Conservation (phyloP, 345 rosid species). For the Hirschfeldia incana region DNA sequence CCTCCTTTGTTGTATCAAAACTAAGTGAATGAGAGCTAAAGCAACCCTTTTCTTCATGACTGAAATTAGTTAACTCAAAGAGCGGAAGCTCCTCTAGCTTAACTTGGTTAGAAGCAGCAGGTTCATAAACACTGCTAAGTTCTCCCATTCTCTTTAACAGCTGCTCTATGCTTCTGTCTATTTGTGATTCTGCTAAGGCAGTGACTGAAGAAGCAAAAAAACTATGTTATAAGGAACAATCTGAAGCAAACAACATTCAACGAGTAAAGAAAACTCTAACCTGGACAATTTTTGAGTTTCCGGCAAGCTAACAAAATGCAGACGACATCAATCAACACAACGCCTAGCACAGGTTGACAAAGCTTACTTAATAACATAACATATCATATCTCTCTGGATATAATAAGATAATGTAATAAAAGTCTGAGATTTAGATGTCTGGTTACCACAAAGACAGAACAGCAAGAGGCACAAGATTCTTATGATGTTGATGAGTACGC, state of each 20-base stretch:
- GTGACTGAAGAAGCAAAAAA: background rate
- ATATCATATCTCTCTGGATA: background rate
- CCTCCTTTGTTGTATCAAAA: too few species aligned
- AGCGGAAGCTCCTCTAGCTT: background rate
- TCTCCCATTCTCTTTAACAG: conserved; percentile 18
- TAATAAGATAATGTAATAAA: background rate
- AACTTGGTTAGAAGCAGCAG: background rate
- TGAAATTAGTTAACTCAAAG: background rate
- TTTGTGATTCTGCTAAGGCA: conserved; percentile 2
- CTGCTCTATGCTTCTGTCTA: conserved; percentile 22
- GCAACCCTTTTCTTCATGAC: too few species aligned
- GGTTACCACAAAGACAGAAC: conserved; percentile 78
- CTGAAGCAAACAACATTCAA: background rate
- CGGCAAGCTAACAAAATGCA: conserved; percentile 28
- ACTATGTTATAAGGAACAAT: background rate
- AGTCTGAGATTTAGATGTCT: too few species aligned
- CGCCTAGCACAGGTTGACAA: background rate
- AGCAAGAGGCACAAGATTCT: conserved; percentile 70
- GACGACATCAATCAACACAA: background rate
- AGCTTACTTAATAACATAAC: background rate
- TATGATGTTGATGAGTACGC: conserved; percentile 37
- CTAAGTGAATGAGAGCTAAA: too few species aligned
- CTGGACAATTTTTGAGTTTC: conserved; percentile 25
- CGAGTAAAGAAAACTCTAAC: conserved; percentile 4
- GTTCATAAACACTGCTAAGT: background rate